Evolutionary conservation across 306 rosid species (phyloP).

Genomic region (Bauhinia variegata): DNA sequence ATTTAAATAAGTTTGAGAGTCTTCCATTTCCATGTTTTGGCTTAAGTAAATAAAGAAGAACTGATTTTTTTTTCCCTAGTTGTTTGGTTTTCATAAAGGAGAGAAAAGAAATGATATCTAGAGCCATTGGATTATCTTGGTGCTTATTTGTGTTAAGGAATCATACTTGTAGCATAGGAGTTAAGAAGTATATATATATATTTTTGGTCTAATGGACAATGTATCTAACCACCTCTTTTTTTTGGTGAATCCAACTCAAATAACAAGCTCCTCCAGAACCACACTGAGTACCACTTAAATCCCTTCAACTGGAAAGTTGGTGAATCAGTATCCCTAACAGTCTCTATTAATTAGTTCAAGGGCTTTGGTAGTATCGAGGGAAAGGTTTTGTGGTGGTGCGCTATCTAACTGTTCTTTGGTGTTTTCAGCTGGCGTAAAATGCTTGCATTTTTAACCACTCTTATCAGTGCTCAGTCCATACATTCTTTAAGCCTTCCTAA

Average conservation of each 20-base stretch:
- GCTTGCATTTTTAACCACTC: too few relatives aligned
- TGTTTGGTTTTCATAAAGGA: neutral
- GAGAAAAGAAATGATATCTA: constrained; percentile 5
- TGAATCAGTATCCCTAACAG: neutral
- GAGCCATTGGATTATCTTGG: neutral
- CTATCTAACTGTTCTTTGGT: too few relatives aligned
- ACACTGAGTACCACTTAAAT: neutral
- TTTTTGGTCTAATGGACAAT: neutral
- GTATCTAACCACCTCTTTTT: neutral
- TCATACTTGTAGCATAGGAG: too few relatives aligned
- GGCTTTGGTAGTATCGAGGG: too few relatives aligned
- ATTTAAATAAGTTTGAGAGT: neutral
- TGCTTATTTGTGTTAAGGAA: neutral
- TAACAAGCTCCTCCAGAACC: neutral
- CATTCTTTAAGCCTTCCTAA: too few relatives aligned
- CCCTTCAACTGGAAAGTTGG: neutral
- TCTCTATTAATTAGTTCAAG: too few relatives aligned
- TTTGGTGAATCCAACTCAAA: constrained; percentile 2
- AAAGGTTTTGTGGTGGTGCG: too few relatives aligned
- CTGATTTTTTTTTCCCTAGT: too few relatives aligned
- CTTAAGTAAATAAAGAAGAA: too few relatives aligned
- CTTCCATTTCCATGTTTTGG: neutral
- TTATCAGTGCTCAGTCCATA: too few relatives aligned
- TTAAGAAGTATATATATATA: too few relatives aligned
- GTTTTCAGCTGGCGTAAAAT: too few relatives aligned